These are phyloP conservation scores for Heritiera littoralis DNA, from an alignment of 345 rosid genomes.

Conservation along the genomic window DNA sequence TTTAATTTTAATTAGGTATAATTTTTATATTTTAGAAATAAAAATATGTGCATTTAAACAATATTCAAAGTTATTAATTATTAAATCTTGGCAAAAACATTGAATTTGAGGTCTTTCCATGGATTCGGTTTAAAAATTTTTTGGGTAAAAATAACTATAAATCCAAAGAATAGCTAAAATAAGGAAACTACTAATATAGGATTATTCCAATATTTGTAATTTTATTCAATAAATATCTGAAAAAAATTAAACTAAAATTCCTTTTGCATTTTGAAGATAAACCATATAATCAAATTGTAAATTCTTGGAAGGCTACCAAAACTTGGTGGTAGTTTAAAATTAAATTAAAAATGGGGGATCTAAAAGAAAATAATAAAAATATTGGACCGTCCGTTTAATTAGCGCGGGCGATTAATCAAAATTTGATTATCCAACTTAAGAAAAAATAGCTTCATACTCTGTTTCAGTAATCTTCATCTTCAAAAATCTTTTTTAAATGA, in stretches of 20 bases:
- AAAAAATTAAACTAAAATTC: too few species aligned
- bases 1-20: too few species aligned
- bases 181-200: too few species aligned
- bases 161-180: neutral
- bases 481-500: neutral
- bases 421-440: constrained; percentile 25
- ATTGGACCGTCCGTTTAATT: constrained; percentile 24
- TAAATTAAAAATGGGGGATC: neutral
- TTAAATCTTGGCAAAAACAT: neutral
- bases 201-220: too few species aligned
- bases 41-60: neutral
- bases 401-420: constrained; percentile 57
- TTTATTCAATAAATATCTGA: too few species aligned
- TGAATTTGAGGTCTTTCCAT: neutral
- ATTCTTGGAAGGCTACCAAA: neutral
- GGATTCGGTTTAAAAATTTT: neutral
- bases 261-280: neutral
- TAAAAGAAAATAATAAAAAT: neutral
- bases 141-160: neutral
- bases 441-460: constrained; percentile 3
- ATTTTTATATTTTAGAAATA: too few species aligned
- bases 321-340: neutral
- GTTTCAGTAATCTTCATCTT: constrained; percentile 12
- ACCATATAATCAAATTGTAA: neutral
- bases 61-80: neutral